Percentiles rank a stretch among this genome's conserved stretches.
These are phyloP conservation scores for Pseudevernia furfuracea DNA, from an alignment of 495 filamentous ascomycete species.

Conservation along the genomic window DNA sequence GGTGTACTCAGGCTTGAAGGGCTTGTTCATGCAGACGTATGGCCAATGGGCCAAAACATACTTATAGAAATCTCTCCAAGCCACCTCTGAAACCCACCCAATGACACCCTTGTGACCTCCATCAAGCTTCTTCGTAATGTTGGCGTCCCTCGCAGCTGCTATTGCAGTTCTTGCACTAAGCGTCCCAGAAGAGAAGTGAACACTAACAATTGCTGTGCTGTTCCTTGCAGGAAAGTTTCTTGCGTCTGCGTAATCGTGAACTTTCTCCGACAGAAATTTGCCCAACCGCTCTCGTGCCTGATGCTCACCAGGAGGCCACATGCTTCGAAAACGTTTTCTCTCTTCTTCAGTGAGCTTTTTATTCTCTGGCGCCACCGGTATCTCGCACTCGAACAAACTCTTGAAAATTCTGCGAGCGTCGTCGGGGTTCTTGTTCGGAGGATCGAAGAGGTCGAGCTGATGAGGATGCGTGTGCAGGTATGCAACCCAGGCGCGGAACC, in stretches of 20 bases:
- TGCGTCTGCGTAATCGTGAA: constrained; percentile 49
- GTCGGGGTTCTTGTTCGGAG: constrained; percentile 54
- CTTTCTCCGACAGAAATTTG: constrained; percentile 63
- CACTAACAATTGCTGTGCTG: constrained; percentile 65
- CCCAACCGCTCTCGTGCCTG: constrained; percentile 59
- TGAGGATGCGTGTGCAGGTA: constrained; percentile 62
- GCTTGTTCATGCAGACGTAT: constrained; percentile 89
- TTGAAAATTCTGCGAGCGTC: constrained; percentile 45
- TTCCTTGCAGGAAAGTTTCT: constrained; percentile 55
- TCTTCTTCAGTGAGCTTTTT: constrained; percentile 57
- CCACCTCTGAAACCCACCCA: constrained; percentile 80
- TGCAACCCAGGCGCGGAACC: constrained; percentile 68
- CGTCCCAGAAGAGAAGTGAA: constrained; percentile 71
- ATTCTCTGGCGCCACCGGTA: constrained; percentile 58
- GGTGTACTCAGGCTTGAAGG: constrained; percentile 81
- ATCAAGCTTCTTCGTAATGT: constrained; percentile 62
- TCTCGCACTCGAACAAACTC: constrained; percentile 52
- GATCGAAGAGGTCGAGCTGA: constrained; percentile 51
- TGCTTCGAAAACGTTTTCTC: constrained; percentile 42
- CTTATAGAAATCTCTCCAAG: constrained; percentile 90
- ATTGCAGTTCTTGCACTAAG: constrained; percentile 73
- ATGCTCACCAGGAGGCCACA: constrained; percentile 78
- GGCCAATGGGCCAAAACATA: constrained; percentile 84
- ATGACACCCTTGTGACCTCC: constrained; percentile 59
- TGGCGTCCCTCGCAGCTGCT: constrained; percentile 53